Conservation (phyloP, 2,329 filamentous ascomycete genomes). For the Epichloe sibirici region DNA sequence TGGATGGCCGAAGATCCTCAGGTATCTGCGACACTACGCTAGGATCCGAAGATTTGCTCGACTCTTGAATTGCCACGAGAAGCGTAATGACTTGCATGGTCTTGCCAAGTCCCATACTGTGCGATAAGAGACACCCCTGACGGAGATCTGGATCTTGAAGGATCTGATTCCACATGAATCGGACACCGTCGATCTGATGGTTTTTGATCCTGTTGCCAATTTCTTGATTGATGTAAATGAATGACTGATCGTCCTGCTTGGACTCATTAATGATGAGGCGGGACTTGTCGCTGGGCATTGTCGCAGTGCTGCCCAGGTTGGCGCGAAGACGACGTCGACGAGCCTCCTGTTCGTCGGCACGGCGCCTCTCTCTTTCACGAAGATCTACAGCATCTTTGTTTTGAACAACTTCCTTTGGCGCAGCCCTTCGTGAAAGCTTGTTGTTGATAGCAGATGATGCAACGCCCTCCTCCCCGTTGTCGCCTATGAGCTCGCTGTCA, state of each 20-base stretch:
- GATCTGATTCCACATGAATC: slow-evolving; percentile 82
- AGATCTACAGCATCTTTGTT: slow-evolving; percentile 32
- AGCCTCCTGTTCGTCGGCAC: slow-evolving; percentile 39
- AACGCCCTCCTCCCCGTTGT: slow-evolving; percentile 9
- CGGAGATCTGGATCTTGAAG: slow-evolving; percentile 44
- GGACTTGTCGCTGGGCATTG: slow-evolving; percentile 30
- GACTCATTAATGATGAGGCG: slow-evolving; percentile 54
- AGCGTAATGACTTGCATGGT: slow-evolving; percentile 84
- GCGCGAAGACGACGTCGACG: slow-evolving; percentile 36
- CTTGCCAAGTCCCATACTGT: slow-evolving; percentile 88
- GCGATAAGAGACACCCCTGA: slow-evolving; percentile 72
- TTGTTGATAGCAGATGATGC: slow-evolving; percentile 7
- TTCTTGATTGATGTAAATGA: slow-evolving; percentile 51
- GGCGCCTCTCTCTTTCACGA: slow-evolving; percentile 42
- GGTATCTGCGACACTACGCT: slow-evolving; percentile 56
- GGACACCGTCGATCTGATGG: slow-evolving; percentile 71
- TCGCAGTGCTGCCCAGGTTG: slow-evolving; percentile 31
- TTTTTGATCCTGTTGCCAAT: slow-evolving; percentile 59
- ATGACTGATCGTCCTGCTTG: slow-evolving; percentile 45
- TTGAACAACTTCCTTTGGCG: slow-evolving; percentile 21
- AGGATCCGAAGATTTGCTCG: slow-evolving; percentile 45
- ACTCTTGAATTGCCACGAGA: slow-evolving; percentile 60
- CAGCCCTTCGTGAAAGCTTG: slow-evolving; percentile 11
- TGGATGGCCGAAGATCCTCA: slow-evolving; percentile 43
- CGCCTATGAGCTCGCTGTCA: slow-evolving; percentile 10